Conservation (phyloP, 192 early-diverging fungal genomes). For the Linnemannia elongata region DNA sequence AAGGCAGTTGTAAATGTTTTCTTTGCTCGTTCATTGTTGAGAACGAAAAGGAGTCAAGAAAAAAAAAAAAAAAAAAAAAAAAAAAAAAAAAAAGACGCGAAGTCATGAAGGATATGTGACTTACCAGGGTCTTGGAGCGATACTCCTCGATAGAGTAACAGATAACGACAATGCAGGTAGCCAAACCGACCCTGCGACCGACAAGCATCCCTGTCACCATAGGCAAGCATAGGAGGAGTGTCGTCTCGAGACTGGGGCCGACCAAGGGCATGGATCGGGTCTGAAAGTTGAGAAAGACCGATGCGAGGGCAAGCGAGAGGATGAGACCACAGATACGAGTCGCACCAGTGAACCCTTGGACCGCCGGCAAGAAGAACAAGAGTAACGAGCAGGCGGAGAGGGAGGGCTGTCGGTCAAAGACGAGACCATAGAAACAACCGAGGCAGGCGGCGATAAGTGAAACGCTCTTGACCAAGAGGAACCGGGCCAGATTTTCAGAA, state of each 20-base stretch:
- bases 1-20: neutral
- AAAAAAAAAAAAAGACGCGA: neutral
- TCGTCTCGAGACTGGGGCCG: conserved; percentile 47
- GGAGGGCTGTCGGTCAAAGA: conserved; percentile 38
- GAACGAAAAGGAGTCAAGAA: neutral
- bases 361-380: conserved; percentile 47
- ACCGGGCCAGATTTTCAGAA: conserved; percentile 40
- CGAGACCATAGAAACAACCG: conserved; percentile 44
- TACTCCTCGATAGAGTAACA: conserved; percentile 47
- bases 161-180: conserved; percentile 34
- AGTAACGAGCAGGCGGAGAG: conserved; percentile 36
- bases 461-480: conserved; percentile 39
- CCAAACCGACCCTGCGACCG: conserved; percentile 42
- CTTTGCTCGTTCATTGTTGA: neutral
- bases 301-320: conserved; percentile 16
- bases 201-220: conserved; percentile 44
- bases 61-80: neutral
- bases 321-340: conserved; percentile 38
- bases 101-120: neutral
- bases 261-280: conserved; percentile 32
- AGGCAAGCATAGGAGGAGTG: conserved; percentile 32
- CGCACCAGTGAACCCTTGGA: conserved; percentile 48
- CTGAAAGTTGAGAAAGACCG: conserved; percentile 35
- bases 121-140: conserved; percentile 31
- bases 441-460: conserved; percentile 42